Base-by-base conservation (phyloP, 192 early-diverging fungal genomes). In the Mortierella antarctica region DNA sequence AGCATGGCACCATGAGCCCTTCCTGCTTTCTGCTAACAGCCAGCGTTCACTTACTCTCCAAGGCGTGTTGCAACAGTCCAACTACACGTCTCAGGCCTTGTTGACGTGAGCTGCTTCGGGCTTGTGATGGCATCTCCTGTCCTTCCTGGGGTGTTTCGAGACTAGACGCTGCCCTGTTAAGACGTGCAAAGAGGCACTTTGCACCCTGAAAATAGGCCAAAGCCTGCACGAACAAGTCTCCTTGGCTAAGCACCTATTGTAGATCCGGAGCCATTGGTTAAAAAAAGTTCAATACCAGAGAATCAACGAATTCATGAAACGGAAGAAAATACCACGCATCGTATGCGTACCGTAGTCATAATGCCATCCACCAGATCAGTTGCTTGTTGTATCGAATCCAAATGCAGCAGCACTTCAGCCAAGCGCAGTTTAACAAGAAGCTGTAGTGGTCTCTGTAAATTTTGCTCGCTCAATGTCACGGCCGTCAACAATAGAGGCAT, bases 191-290 rank as follows among this genome's bases (percentile, higher is more conserved):
- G 6, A 70, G 50, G 44, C 75, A 78, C 48, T 70, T 78, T 47
- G 67, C 75, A 17, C 52, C 55, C 42, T 78, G 67, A n/a, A 70
- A 78, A 23, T 78, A 66, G 12, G 68, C 68, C 7, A 78, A 15
- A 12, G 75, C 47, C 41, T 70, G 75, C 2, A 70, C 41, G 61
- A 65, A 78, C 17, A 70, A 11, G 50, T 78, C 75, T 7, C 68
- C 68, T 70, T 78, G 62, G 21, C 57, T 70, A 40, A 78, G 55
- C 0, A 51, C 65, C 74, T 76, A 48, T 13, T 14, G 18, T 8
- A 17, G 21, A 12, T 40, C 9, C 50, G 31, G 31, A 31, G 48
- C 14, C 17, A 15, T 23, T 20, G 46, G 11, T 1, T 4, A 39
- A 21, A 11, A 50, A 23, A 11, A 31, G 31, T 31, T 31, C 31